Conservation (phyloP, 805 yeast genomes). For the Starmerella vaccinii region DNA sequence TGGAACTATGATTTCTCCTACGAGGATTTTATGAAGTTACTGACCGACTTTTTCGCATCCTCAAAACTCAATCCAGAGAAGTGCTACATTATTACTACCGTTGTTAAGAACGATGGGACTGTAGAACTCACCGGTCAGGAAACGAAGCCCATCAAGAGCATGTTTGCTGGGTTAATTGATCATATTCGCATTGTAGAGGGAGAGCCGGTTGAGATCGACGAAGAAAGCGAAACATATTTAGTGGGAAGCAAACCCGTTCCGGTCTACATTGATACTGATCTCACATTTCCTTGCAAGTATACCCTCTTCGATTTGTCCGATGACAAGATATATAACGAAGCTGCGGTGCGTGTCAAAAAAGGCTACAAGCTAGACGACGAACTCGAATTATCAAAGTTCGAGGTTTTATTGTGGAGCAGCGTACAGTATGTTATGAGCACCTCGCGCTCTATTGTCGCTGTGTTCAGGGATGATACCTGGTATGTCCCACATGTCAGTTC, state of each 20-base stretch:
- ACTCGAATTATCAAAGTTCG: neutral
- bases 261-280: neutral
- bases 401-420: neutral
- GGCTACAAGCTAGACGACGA: neutral
- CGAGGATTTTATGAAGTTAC: neutral
- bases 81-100: neutral
- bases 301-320: neutral
- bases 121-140: neutral
- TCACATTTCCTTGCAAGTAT: neutral
- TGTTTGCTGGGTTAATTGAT: neutral
- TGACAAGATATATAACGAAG: neutral
- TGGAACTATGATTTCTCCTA: neutral
- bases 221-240: neutral
- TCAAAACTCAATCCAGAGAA: neutral
- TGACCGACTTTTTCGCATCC: neutral
- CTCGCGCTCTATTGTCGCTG: neutral
- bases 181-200: neutral
- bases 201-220: neutral
- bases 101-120: neutral
- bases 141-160: neutral
- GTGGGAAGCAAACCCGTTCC: neutral
- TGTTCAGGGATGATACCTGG: neutral
- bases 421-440: conserved; percentile 4
- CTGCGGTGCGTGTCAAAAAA: neutral
- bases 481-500: neutral